Base-by-base conservation (phyloP, 108 stramenopile genomes). In the Mediolabrus comicus region DNA sequence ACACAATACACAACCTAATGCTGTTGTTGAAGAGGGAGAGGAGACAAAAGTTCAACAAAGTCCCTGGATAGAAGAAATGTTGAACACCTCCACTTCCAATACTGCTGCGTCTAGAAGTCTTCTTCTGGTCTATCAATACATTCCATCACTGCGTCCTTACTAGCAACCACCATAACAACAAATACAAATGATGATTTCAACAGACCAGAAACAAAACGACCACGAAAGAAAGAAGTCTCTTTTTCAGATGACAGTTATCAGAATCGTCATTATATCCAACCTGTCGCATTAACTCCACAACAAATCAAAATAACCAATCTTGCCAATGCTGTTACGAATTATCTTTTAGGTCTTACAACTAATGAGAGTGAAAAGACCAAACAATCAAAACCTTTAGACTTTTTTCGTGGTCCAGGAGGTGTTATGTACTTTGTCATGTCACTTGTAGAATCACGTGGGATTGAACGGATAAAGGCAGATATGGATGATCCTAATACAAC, bases 391-490 rank as follows among this genome's bases (percentile, higher is more conserved):
- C 82, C 77, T 30, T 38, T 89, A 4, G 68, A 89, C 39, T 81
- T 43, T 64, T 90, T 86, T 77, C 76, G 69, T 13, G 43, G 65
- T 30, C 71, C 74, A 12, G 87, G 88, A 25, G 94, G 94, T 5
- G 83, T 95, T 28, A 55, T 95, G 49, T 74, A 84, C n/a, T 67
- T 95, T 54, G 86, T 91, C 34, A 81, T 89, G 81, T 82, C 84
- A 14, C 56, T 92, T 12, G 77, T 86, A 41, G 67, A 77, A 11
- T 86, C 88, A 19, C 68, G 94, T 19, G 81, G 86, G 34, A 63
- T 71, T 9, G 79, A 67, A 6, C 36, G 22, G 19, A 62, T 86
- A 10, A 80, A 78, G 67, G 54, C 49, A 41, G 91, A 95, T 46
- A 91, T 93, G 88, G 92, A 93, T 66, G 92, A 92, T 77, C 57